A percentile compares a stretch with the other conserved stretches of the same genome.
phyloP scores from a whole-genome alignment of 805 yeast genomes.

The Yamadazyma nakazawae region DNA sequence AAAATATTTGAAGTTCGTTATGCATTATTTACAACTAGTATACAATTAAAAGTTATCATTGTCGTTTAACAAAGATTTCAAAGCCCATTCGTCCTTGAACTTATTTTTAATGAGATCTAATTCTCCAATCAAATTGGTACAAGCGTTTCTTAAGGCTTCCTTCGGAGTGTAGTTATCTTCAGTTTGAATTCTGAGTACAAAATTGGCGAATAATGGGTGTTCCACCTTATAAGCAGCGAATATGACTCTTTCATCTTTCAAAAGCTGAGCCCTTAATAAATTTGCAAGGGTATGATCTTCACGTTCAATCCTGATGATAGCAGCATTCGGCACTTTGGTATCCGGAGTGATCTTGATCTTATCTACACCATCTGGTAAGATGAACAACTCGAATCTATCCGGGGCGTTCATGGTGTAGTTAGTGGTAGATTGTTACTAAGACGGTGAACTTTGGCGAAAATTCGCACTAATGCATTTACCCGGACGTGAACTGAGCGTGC shows the following conservation, averaged over 20 bases:
- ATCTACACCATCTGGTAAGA: constrained; percentile 96
- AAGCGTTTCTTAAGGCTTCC: constrained; percentile 87
- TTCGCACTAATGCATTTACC: constrained; percentile 1
- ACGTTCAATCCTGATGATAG: constrained; percentile 87
- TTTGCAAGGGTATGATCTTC: constrained; percentile 98
- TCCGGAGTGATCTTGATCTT: constrained; percentile 92
- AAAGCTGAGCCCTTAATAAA: constrained; percentile 77
- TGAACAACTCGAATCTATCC: constrained; percentile 94
- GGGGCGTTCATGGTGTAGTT: constrained; percentile 85
- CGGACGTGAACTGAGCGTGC: background rate
- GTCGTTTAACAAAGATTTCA: constrained; percentile 65
- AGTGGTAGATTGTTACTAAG: background rate
- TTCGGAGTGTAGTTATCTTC: constrained; percentile 92
- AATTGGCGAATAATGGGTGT: constrained; percentile 95
- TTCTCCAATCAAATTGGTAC: constrained; percentile 77
- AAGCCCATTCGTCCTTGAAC: constrained; percentile 90
- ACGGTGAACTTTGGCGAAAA: background rate
- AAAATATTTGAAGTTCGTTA: background rate
- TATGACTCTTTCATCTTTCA: constrained; percentile 82
- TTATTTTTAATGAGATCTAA: constrained; percentile 69
- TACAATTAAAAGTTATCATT: constrained; percentile 13
- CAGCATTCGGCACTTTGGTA: constrained; percentile 92
- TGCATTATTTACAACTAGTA: constrained; percentile 5
- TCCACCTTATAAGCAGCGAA: constrained; percentile 98
- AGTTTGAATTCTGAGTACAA: constrained; percentile 90